Evolutionary conservation across 495 filamentous ascomycete species (phyloP), one percentile per base, ranked within the genome.

Genomic region (Xylaria nigripes): DNA sequence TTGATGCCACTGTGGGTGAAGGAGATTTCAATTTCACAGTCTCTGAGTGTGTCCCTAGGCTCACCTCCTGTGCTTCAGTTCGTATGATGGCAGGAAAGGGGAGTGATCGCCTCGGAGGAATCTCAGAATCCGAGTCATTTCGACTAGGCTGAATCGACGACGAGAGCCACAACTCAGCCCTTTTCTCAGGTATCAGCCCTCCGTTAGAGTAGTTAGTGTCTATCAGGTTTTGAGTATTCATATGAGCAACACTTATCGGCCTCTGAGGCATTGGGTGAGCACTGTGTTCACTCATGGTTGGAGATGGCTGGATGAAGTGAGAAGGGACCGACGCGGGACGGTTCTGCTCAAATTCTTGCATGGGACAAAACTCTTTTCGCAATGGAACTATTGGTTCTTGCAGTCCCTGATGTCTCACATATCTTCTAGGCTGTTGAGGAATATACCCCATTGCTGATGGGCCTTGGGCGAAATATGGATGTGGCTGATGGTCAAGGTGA

Each of bases 341-440:
- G 12, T 5, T 4, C 12, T 25, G 48, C 21, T 42, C 34, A 3
- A 27, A 9, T 4, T 23, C 36, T 10, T 29, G 48, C 4, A 22
- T 42, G 29, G 44, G 25, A 9, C 45, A 32, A 19, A 42, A 47
- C 15, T 48, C 32, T 9, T 9, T 27, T 25, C 51, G 44, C 18
- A 54, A 48, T 13, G 51, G 43, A 9, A 47, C 16, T 12, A 54
- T 54, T 32, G 51, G 43, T n/a, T 23, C 49, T 21, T 41, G 51
- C 29, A n/a, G 43, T 21, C 21, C 32, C 1, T 44, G 51, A 25
- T 19, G 6, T 29, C 42, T 47, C 0, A 6, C 6, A 8, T 45
- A 53, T 53, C 30, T 27, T 7, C 4, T 24, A 22, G 42, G 6
- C 3, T 41, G 32, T n/a, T 38, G 51, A 19, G 50, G 43, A 30